Conservation (phyloP, 2,329 filamentous ascomycete genomes). For the Colletotrichum coccodes region DNA sequence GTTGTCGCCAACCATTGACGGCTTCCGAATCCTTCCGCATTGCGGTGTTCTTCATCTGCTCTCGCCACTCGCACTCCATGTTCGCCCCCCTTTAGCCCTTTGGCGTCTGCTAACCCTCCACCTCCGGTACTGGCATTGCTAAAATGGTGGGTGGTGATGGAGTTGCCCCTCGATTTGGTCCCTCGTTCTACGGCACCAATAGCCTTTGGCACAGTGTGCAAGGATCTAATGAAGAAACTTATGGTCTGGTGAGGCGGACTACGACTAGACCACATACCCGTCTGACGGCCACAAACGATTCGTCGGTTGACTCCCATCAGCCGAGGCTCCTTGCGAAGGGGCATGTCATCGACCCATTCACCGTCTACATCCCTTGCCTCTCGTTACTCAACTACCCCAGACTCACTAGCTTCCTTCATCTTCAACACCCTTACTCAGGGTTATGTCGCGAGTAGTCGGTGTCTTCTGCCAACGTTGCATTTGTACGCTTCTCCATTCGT, state of each 20-base stretch:
- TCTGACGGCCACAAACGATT: slow-evolving; percentile 10
- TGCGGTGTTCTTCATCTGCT: not conserved
- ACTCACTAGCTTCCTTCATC: not conserved
- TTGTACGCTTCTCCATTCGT: not conserved
- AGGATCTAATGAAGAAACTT: not conserved
- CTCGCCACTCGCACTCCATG: not conserved
- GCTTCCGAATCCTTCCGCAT: not conserved
- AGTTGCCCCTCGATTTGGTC: not conserved
- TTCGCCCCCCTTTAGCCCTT: not conserved
- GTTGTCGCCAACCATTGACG: not conserved
- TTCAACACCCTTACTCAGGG: not conserved
- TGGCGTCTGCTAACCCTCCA: not conserved
- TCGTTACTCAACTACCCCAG: not conserved
- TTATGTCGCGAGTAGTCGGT: not conserved
- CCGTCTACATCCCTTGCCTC: not conserved
- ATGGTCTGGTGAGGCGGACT: not conserved
- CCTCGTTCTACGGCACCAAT: not conserved
- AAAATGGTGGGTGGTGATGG: not conserved
- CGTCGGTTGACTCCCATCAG: not conserved
- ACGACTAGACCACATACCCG: not conserved
- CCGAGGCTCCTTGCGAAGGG: slow-evolving; percentile 12
- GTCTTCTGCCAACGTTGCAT: not conserved
- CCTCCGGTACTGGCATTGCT: not conserved
- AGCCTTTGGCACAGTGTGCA: slow-evolving; percentile 3
- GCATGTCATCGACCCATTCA: slow-evolving; percentile 3